phyloP scores from a whole-genome alignment of 2,329 filamentous ascomycete species.

The Shiraia sp. region DNA sequence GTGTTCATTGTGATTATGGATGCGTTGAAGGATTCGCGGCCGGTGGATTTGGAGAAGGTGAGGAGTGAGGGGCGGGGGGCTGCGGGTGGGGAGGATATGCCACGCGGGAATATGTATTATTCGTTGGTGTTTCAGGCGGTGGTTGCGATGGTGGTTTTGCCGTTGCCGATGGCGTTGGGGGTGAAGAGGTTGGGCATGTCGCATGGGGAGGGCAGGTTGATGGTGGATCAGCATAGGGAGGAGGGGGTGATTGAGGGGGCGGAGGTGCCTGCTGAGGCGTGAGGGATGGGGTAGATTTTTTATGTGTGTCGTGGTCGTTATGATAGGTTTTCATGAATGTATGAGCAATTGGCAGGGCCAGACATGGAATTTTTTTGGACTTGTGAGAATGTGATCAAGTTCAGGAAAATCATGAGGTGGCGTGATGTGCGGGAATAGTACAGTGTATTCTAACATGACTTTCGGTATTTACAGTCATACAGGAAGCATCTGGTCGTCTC shows the following conservation, averaged over 20 bases:
- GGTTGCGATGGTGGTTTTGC: conserved; percentile 65
- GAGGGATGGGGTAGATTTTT: conserved; percentile 12
- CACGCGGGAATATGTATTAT: conserved; percentile 72
- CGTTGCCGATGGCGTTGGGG: conserved; percentile 70
- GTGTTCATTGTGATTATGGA: conserved; percentile 84
- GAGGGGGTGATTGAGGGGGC: conserved; percentile 5
- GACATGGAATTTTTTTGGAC: neutral
- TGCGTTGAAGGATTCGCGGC: conserved; percentile 60
- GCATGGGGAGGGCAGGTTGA: conserved; percentile 34
- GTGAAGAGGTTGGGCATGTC: conserved; percentile 62
- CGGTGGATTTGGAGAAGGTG: conserved; percentile 33
- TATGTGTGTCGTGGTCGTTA: conserved; percentile 13
- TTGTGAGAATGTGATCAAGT: neutral
- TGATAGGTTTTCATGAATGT: neutral
- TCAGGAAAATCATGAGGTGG: conserved; percentile 2
- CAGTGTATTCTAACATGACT: conserved; percentile 45
- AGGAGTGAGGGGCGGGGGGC: conserved; percentile 25
- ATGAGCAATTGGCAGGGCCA: neutral
- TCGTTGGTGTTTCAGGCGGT: conserved; percentile 80
- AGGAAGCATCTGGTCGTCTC: conserved; percentile 30
- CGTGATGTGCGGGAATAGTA: conserved; percentile 33
- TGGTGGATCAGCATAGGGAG: conserved; percentile 35
- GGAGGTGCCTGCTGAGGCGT: conserved; percentile 6
- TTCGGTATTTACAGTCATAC: conserved; percentile 42
- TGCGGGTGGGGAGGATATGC: conserved; percentile 40